Percentiles rank a stretch among this genome's conserved stretches.
Conservation (phyloP, 2,329 filamentous ascomycete genomes). For the Chaetomiaceae sp. region DNA sequence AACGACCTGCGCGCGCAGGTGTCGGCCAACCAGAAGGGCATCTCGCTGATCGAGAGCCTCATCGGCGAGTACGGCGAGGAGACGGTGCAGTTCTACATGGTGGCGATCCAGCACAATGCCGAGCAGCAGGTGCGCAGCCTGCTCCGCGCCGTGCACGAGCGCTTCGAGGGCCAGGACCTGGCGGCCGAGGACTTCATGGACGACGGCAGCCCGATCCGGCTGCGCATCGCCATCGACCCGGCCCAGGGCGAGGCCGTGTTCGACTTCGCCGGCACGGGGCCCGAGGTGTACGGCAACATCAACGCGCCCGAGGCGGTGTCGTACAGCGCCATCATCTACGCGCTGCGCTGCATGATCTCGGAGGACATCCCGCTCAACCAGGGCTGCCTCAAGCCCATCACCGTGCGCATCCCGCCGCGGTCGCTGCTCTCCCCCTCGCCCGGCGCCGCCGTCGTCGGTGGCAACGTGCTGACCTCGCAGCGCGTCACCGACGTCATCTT, state of each 20-base stretch:
- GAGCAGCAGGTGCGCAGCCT: slow-evolving; percentile 68
- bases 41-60: slow-evolving; percentile 65
- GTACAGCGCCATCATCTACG: slow-evolving; percentile 79
- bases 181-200: slow-evolving; percentile 80
- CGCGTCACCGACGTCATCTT: slow-evolving; percentile 79
- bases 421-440: slow-evolving; percentile 70
- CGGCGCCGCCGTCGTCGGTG: slow-evolving; percentile 73
- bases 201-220: slow-evolving; percentile 70
- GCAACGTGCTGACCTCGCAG: slow-evolving; percentile 75
- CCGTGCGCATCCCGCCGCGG: slow-evolving; percentile 64
- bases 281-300: slow-evolving; percentile 69
- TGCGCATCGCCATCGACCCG: slow-evolving; percentile 69
- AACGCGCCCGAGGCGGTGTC: slow-evolving; percentile 75
- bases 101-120: slow-evolving; percentile 73
- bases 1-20: slow-evolving; percentile 84
- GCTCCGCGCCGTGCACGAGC: slow-evolving; percentile 62
- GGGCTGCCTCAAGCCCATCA: slow-evolving; percentile 71
- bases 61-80: slow-evolving; percentile 73
- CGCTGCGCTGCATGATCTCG: slow-evolving; percentile 70
- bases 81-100: slow-evolving; percentile 79
- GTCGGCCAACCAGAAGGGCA: slow-evolving; percentile 80
- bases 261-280: slow-evolving; percentile 68
- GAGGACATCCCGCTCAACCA: slow-evolving; percentile 83
- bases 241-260: slow-evolving; percentile 71
- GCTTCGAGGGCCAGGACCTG: slow-evolving; percentile 65